Evolutionary conservation across 176 grass and related monocot genomes (phyloP).

Genomic region (Tillandsia fasciculata): DNA sequence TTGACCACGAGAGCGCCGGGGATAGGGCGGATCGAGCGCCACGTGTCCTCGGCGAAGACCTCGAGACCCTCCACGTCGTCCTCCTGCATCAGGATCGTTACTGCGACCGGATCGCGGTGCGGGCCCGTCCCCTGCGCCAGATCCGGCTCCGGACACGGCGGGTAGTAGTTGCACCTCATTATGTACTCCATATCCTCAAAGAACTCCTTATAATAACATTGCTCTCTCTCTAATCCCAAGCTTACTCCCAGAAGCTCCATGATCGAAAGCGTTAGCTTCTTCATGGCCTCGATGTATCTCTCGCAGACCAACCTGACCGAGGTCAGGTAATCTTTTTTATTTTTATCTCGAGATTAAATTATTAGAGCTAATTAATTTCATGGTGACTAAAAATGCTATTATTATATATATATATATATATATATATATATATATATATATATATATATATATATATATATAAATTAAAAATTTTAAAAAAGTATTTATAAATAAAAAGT

Average conservation of each 20-base stretch:
- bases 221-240: slow-evolving; percentile 36
- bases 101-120: slow-evolving; percentile 61
- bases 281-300: slow-evolving; percentile 55
- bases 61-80: slow-evolving; percentile 43
- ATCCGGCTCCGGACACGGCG: slow-evolving; percentile 69
- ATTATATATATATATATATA: neutral
- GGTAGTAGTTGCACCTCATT: slow-evolving; percentile 90
- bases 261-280: slow-evolving; percentile 32
- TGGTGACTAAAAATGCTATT: neutral
- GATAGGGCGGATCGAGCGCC: slow-evolving; percentile 42
- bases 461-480: too few relatives aligned
- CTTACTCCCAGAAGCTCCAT: slow-evolving; percentile 74
- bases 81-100: slow-evolving; percentile 72
- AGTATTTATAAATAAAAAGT: too few relatives aligned
- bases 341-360: neutral
- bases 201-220: slow-evolving; percentile 40
- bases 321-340: neutral
- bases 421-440: neutral
- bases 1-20: slow-evolving; percentile 49
- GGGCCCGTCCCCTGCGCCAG: slow-evolving; percentile 65
- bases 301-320: slow-evolving; percentile 45
- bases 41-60: slow-evolving; percentile 45
- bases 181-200: slow-evolving; percentile 53
- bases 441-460: neutral
- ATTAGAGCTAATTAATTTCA: neutral